Base-by-base conservation (phyloP, 2,329 filamentous ascomycete species). In the Apiospora kogelbergensis region DNA sequence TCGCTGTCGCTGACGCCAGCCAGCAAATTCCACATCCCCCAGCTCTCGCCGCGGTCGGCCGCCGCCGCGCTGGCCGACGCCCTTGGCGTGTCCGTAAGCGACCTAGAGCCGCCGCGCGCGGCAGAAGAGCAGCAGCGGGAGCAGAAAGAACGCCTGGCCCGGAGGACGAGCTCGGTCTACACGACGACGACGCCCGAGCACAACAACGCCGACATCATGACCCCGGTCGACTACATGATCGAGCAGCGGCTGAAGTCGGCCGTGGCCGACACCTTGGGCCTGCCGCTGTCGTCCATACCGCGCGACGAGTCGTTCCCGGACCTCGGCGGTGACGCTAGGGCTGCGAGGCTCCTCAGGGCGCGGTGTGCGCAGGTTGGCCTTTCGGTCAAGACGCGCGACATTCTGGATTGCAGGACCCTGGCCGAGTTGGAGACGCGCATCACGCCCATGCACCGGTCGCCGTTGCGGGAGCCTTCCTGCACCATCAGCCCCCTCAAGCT, bases 391-490 rank as follows among this genome's bases (percentile, higher is more conserved):
- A 76, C 78, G 2, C 76, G 78, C 64, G 83, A 85, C 68, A 81
- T 84, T 64, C 76, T 84, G 67, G 78, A 75, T 46, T 84, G 82
- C 73, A 78, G 77, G 65, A 85, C 80, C 3, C 74, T 85, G 48
- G 80, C 82, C 66, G 84, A 85, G 71, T 76, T 84, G 26, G 82
- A 85, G 73, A 82, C 80, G 1, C 78, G 79, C 70, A 76, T 83
- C 33, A 78, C 75, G 15, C 80, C 81, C 15, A 75, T 76, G 63
- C 73, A 68, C 57, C 70, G 71, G 6, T 69, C 70, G 37, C 71
- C 66, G n/a, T 41, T 60, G 6, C 13, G 57, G 9, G 68, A 65
- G n/a, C 44, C 71, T 15, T 66, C 71, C 9, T 70, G 72, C 3
- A 44, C 71, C 3, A 68, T 75, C 20, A 75, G 74, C 69, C 75